phyloP scores from a whole-genome alignment of 2,329 filamentous ascomycete genomes.

The Biscogniauxia marginata region DNA sequence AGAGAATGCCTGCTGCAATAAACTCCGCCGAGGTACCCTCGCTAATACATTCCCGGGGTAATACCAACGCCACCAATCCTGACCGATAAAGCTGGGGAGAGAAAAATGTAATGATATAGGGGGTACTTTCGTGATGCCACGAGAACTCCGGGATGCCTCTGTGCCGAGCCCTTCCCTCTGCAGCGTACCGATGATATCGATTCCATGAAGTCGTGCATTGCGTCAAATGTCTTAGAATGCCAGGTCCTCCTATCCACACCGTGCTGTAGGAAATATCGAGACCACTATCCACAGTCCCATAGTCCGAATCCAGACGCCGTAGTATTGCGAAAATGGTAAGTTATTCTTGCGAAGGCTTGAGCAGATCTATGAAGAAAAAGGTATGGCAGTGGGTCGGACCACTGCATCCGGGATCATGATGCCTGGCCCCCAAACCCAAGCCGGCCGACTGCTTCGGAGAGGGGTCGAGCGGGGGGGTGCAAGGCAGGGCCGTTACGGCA shows the following conservation, averaged over 20 bases:
- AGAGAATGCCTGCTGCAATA: slow-evolving; percentile 3
- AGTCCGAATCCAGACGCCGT: slow-evolving; percentile 33
- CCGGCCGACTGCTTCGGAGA: not conserved
- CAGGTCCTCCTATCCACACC: slow-evolving; percentile 15
- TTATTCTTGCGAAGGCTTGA: slow-evolving; percentile 31
- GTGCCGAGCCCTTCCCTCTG: slow-evolving; percentile 4
- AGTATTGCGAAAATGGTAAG: slow-evolving; percentile 31
- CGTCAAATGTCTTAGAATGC: slow-evolving; percentile 18
- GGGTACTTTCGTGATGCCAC: slow-evolving; percentile 7
- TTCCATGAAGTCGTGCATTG: slow-evolving; percentile 22
- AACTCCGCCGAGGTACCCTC: not conserved
- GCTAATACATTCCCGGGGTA: slow-evolving; percentile 1
- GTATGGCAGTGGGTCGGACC: slow-evolving; percentile 4
- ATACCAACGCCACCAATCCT: slow-evolving; percentile 17
- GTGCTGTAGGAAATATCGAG: slow-evolving; percentile 21
- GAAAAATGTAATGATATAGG: slow-evolving; percentile 19
- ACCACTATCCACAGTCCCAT: slow-evolving; percentile 25
- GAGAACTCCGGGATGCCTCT: slow-evolving; percentile 11
- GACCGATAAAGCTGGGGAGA: not conserved
- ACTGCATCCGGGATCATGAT: not conserved
- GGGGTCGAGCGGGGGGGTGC: not conserved
- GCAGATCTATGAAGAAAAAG: slow-evolving; percentile 29
- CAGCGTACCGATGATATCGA: slow-evolving; percentile 2
- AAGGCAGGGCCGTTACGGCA: slow-evolving; percentile 53
- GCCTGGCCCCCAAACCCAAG: slow-evolving; percentile 4